Conservation (phyloP, 2,329 filamentous ascomycete species). For the Aureobasidium sp. region DNA sequence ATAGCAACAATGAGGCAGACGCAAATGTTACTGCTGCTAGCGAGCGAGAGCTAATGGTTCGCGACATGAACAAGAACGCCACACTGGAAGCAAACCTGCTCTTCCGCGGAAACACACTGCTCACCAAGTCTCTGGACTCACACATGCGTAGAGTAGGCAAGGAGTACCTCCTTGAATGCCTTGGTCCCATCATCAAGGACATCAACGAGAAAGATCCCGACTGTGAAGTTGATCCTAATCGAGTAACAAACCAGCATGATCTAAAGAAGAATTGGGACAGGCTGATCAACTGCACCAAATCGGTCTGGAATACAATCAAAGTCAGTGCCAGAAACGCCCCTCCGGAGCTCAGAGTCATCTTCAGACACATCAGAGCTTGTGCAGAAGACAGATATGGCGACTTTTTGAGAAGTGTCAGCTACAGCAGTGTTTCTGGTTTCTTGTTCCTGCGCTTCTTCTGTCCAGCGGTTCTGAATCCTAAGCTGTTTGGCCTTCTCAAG, state of each 20-base stretch:
- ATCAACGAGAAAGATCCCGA: conserved; percentile 87
- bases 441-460: conserved; percentile 93
- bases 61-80: conserved; percentile 70
- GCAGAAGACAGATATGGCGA: conserved; percentile 93
- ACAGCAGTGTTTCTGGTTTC: conserved; percentile 92
- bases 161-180: conserved; percentile 80
- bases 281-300: conserved; percentile 66
- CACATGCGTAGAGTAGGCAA: conserved; percentile 93
- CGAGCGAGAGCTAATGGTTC: conserved; percentile 63
- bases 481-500: conserved; percentile 78
- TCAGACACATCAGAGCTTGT: conserved; percentile 85
- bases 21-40: conserved; percentile 23
- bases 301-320: conserved; percentile 78
- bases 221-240: conserved; percentile 91
- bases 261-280: conserved; percentile 75
- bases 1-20: conserved; percentile 52
- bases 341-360: conserved; percentile 70
- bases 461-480: conserved; percentile 90
- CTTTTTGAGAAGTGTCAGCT: conserved; percentile 79
- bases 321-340: conserved; percentile 68
- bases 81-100: conserved; percentile 87
- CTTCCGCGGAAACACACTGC: conserved; percentile 87
- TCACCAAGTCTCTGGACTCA: conserved; percentile 87
- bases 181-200: conserved; percentile 76
- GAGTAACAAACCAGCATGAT: conserved; percentile 58